Percentiles rank a stretch among this genome's conserved stretches.
phyloP scores from a whole-genome alignment of 129 eudicot species.

The Flaveria ramosissima region DNA sequence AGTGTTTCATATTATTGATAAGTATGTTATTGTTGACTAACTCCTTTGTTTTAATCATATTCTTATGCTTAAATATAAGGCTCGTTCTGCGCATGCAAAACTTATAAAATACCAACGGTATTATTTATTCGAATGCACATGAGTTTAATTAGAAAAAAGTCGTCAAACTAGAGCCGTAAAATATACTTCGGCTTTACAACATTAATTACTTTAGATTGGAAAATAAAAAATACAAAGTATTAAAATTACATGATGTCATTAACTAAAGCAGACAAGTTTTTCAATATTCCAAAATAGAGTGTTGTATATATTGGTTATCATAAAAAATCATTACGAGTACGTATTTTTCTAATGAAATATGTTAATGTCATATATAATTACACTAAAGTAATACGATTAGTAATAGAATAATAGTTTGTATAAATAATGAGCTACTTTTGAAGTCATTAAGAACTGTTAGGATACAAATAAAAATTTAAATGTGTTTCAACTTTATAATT shows the following conservation, averaged over 20 bases:
- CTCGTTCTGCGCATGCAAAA: background rate
- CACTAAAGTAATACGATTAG: background rate
- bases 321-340: too few relatives aligned
- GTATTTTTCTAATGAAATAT: too few relatives aligned
- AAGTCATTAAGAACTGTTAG: too few relatives aligned
- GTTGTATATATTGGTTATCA: background rate
- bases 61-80: background rate
- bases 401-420: too few relatives aligned
- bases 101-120: background rate
- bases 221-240: background rate
- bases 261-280: too few relatives aligned
- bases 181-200: background rate
- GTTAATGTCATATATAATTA: background rate
- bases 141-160: background rate
- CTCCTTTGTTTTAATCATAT: background rate
- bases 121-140: background rate
- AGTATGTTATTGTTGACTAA: slow-evolving; percentile 3
- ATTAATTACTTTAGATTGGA: background rate
- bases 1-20: background rate
- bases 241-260: background rate
- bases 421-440: too few relatives aligned
- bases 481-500: too few relatives aligned
- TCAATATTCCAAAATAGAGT: too few relatives aligned
- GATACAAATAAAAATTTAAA: too few relatives aligned
- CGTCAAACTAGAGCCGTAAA: background rate